These are phyloP conservation scores for Pestalotiopsis sp. DNA, from an alignment of 2,329 filamentous ascomycete species.

Conservation along the genomic window DNA sequence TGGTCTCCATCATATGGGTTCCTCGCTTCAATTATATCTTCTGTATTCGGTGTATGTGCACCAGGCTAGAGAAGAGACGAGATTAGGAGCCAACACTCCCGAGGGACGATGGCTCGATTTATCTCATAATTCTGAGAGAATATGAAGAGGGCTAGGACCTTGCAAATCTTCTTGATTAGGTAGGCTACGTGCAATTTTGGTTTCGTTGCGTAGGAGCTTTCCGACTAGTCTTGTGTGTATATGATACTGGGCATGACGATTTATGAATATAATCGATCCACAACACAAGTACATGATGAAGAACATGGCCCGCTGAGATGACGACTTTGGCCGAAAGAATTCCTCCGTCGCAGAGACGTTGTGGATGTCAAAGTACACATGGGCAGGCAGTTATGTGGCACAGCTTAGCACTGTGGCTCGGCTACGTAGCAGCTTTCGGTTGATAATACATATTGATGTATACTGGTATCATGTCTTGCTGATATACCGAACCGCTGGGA, in stretches of 20 bases:
- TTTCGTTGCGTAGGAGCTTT: too few species aligned
- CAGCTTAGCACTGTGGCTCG: not conserved
- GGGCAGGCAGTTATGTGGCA: not conserved
- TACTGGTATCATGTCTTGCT: too few species aligned
- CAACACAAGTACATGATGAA: too few species aligned
- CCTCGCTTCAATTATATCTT: not conserved
- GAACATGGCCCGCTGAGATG: too few species aligned
- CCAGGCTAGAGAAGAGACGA: not conserved
- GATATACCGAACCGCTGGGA: too few species aligned
- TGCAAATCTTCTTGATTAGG: not conserved
- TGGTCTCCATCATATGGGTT: not conserved
- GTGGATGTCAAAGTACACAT: not conserved
- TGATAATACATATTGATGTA: not conserved
- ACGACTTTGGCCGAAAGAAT: too few species aligned
- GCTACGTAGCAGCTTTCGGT: not conserved
- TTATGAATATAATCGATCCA: too few species aligned
- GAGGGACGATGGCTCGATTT: not conserved
- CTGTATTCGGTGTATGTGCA: not conserved
- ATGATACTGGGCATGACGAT: too few species aligned
- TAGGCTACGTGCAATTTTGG: too few species aligned
- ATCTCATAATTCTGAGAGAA: not conserved
- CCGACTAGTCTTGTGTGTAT: too few species aligned
- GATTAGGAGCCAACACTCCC: not conserved
- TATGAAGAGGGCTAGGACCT: not conserved
- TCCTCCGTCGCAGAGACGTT: too few species aligned